Evolutionary conservation across 805 yeast genomes (phyloP), one percentile per base, ranked within the genome.

Genomic region (Candida piceae): DNA sequence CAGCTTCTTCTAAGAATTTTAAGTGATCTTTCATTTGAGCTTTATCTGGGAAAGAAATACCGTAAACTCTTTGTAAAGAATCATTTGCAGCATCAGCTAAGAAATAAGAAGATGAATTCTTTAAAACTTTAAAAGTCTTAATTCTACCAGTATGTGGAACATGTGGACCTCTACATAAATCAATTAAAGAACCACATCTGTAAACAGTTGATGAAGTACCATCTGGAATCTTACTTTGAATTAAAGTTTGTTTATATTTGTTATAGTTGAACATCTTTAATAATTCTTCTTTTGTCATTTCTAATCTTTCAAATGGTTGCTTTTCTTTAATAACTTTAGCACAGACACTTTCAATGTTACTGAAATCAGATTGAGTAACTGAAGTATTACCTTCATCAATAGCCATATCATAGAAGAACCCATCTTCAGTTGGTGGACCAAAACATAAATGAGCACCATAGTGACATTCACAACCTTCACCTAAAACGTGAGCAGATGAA

Each of bases 1-100:
- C 85, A 30, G 98, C 98, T 67, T 93, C 98, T 57, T 85, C 93
- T 60, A 93, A 72, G 69, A 90, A 93, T 62, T 88, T 85, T 67
- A 90, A 66, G 62, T 93, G 96, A 54, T 84, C 97, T 53, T 85
- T 90, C 95, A 93, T 84, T 53, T 78, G 75, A 66, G 88, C 87
- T 74, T 93, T 90, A 66, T 93, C 98, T 46, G 98, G 98, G 88
- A 93, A 93, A 11, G 97, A 84, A 48, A 93, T 81, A 77, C 98
- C 98, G 62, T 93, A 93, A 39, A 93, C 77, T 72, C 98, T 86
- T 70, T 93, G 98, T 64, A 93, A 74, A 16, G 97, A 88, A 63
- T 93, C 98, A 61, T 93, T 90, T 52, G 71, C 72, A 33, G 95
- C 67, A 52, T 90, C 97, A 66, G 97, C 98, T 55, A 87, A 69